Percentiles rank a stretch among this genome's conserved stretches.
phyloP scores from a whole-genome alignment of 2,329 filamentous ascomycete species.

The Aspergillus ibericus region DNA sequence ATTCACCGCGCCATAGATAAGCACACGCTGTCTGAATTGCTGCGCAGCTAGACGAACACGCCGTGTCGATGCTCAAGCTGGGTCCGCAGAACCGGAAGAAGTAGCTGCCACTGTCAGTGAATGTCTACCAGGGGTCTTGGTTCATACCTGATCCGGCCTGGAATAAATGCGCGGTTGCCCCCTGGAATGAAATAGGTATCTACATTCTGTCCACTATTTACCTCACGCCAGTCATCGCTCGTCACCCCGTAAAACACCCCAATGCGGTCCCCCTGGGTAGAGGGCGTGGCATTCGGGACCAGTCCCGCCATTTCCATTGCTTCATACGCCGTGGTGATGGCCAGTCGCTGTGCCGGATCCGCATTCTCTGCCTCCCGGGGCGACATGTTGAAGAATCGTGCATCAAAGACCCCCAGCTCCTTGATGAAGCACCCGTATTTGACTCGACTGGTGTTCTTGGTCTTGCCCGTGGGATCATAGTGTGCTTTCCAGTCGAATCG shows the following conservation, averaged over 20 bases:
- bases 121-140: constrained; percentile 14
- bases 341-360: constrained; percentile 77
- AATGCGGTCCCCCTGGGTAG: constrained; percentile 63
- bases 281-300: constrained; percentile 69
- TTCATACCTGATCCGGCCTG: constrained; percentile 27
- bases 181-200: constrained; percentile 69
- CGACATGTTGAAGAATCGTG: constrained; percentile 86
- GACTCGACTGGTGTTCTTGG: constrained; percentile 73
- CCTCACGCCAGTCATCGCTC: constrained; percentile 74
- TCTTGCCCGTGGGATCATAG: constrained; percentile 69
- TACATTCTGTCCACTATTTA: constrained; percentile 70
- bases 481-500: constrained; percentile 71
- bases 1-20: constrained; percentile 72
- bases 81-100: constrained; percentile 75
- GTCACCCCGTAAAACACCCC: constrained; percentile 75
- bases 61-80: constrained; percentile 72
- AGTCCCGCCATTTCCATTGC: constrained; percentile 80
- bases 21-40: constrained; percentile 72
- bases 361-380: constrained; percentile 76
- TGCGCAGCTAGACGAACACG: constrained; percentile 72
- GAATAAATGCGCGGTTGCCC: constrained; percentile 54
- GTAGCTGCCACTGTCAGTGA: constrained; percentile 45
- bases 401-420: constrained; percentile 73
- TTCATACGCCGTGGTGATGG: constrained; percentile 75
- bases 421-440: constrained; percentile 75